A percentile compares a stretch with the other conserved stretches of the same genome.
Evolutionary conservation across 768 basidiomycete genomes (phyloP).

Genomic region (Dioszegia aurantiaca): DNA sequence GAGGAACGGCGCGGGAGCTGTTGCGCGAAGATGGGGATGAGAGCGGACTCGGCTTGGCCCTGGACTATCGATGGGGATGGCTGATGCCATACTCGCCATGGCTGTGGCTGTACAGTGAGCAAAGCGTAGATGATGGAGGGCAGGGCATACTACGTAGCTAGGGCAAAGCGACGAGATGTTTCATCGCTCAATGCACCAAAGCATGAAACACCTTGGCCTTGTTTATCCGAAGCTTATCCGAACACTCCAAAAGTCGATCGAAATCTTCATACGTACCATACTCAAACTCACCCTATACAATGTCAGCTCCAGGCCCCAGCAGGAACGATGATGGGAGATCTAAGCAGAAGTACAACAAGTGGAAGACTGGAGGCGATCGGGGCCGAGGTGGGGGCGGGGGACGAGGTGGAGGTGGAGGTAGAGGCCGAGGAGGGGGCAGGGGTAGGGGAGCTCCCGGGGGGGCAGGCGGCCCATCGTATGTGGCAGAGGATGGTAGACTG

Average conservation of each 20-base stretch:
- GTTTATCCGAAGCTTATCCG: slow-evolving; percentile 1
- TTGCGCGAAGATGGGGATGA: slow-evolving; percentile 8
- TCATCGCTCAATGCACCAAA: slow-evolving; percentile 6
- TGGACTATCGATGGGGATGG: background rate
- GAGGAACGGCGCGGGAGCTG: background rate
- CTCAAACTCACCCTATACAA: background rate
- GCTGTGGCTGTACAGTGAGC: background rate
- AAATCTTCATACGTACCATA: background rate
- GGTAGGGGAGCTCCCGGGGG: slow-evolving; percentile 10
- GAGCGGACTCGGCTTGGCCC: slow-evolving; percentile 8
- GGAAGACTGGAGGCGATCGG: slow-evolving; percentile 31
- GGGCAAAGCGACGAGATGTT: background rate
- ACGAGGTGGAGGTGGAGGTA: slow-evolving; percentile 24
- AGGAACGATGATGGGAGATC: background rate
- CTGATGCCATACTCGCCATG: background rate
- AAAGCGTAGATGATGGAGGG: background rate
- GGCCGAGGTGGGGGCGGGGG: slow-evolving; percentile 20
- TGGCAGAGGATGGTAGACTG: slow-evolving; percentile 10
- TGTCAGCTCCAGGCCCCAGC: slow-evolving; percentile 7
- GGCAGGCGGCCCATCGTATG: slow-evolving; percentile 13
- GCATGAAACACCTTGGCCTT: background rate
- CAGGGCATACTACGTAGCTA: too few species aligned
- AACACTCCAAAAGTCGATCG: too few species aligned
- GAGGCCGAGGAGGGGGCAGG: slow-evolving; percentile 21
- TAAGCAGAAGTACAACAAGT: slow-evolving; percentile 40